These are phyloP conservation scores for Xylariaceae sp. DNA, from an alignment of 2,329 filamentous ascomycete genomes.

Conservation along the genomic window DNA sequence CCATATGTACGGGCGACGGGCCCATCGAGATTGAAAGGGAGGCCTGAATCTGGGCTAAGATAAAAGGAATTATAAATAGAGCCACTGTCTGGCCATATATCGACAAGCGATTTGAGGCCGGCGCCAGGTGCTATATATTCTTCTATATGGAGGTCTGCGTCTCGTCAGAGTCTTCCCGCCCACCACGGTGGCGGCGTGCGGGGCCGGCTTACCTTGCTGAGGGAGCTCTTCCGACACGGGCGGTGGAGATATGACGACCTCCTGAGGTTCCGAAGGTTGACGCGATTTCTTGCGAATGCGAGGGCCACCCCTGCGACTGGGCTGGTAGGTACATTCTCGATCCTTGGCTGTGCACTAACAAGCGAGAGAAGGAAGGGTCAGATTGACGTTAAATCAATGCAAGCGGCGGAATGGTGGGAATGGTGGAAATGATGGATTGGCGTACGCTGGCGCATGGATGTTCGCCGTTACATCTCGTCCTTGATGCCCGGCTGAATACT, in stretches of 20 bases:
- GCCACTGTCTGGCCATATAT: slow-evolving; percentile 42
- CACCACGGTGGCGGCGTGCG: neutral
- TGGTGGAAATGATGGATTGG: slow-evolving; percentile 8
- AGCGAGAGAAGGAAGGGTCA: slow-evolving; percentile 12
- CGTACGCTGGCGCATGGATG: slow-evolving; percentile 39
- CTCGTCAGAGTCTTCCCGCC: slow-evolving; percentile 6
- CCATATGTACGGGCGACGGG: slow-evolving; percentile 40
- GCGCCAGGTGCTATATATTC: slow-evolving; percentile 43
- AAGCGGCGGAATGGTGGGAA: slow-evolving; percentile 4
- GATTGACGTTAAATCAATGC: neutral
- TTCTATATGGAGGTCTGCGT: slow-evolving; percentile 27
- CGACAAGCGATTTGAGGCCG: slow-evolving; percentile 41
- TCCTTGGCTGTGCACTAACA: slow-evolving; percentile 35
- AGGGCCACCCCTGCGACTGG: slow-evolving; percentile 39
- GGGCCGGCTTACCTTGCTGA: slow-evolving; percentile 26
- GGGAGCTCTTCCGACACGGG: slow-evolving; percentile 28
- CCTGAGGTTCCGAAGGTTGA: slow-evolving; percentile 26
- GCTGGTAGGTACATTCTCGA: slow-evolving; percentile 39
- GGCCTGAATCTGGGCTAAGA: slow-evolving; percentile 19
- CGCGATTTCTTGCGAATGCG: slow-evolving; percentile 37
- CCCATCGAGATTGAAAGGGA: slow-evolving; percentile 16
- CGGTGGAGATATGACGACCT: slow-evolving; percentile 24
- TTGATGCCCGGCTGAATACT: slow-evolving; percentile 37
- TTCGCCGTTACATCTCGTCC: slow-evolving; percentile 43
- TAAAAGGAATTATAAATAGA: slow-evolving; percentile 43